phyloP scores from a whole-genome alignment of 2,329 filamentous ascomycete species.

The Blumeria graminis region DNA sequence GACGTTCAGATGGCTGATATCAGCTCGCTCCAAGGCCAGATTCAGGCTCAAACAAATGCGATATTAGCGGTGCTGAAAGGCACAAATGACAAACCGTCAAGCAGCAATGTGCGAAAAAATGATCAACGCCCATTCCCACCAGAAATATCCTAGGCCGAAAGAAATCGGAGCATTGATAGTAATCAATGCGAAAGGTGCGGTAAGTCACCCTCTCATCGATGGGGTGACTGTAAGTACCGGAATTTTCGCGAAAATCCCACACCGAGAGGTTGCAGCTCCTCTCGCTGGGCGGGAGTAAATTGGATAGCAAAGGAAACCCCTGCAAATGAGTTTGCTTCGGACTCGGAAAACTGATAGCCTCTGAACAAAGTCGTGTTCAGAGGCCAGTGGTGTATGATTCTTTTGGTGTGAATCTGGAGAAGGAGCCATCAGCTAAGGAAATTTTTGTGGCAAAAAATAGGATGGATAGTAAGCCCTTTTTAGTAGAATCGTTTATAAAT shows the following conservation, averaged over 20 bases:
- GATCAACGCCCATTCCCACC: not conserved
- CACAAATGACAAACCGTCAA: not conserved
- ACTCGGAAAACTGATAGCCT: not conserved
- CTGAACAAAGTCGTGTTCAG: not conserved
- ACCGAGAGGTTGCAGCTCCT: not conserved
- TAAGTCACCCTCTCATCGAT: not conserved
- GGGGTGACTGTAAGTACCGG: not conserved
- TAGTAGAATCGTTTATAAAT: not conserved
- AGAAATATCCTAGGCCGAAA: not conserved
- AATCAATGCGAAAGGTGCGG: not conserved
- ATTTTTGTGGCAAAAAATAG: not conserved
- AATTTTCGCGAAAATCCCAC: not conserved
- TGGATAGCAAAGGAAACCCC: not conserved
- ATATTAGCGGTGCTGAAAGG: not conserved
- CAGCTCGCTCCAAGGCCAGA: not conserved
- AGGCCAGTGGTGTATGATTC: not conserved
- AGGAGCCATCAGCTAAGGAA: not conserved
- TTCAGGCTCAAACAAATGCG: not conserved
- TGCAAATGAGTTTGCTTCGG: not conserved
- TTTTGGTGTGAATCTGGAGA: not conserved
- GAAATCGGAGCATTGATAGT: not conserved
- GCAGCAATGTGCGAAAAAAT: not conserved
- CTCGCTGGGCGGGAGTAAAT: not conserved
- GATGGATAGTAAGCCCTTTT: conserved; percentile 1
- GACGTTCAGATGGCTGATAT: not conserved